Conservation (phyloP, 169 alveolate genomes). For the Cryptosporidium viatorum region DNA sequence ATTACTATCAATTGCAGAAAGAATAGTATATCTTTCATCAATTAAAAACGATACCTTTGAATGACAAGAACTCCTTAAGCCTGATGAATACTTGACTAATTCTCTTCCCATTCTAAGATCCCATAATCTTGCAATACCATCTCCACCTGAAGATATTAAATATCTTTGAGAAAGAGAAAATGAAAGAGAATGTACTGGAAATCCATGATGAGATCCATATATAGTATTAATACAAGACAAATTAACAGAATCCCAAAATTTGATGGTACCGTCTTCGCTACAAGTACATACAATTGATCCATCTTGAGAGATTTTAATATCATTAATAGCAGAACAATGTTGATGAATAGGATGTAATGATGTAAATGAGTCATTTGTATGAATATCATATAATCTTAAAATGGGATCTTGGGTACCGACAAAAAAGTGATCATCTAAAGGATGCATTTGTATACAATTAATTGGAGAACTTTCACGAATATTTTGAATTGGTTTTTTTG, state of each 20-base stretch:
- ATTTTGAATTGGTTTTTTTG: conserved; percentile 38
- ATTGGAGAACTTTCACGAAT: conserved; percentile 64
- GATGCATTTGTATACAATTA: conserved; percentile 57
- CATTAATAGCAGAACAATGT: conserved; percentile 19
- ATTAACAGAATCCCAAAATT: conserved; percentile 71
- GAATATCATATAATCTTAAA: conserved; percentile 48
- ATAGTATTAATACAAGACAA: conserved; percentile 43
- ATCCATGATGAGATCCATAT: conserved; percentile 46
- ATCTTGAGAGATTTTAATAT: conserved; percentile 30
- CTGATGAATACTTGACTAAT: conserved; percentile 38
- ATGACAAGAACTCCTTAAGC: conserved; percentile 46
- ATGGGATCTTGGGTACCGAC: conserved; percentile 64
- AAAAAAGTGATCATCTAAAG: conserved; percentile 51
- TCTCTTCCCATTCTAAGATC: conserved; percentile 67
- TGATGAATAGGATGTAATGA: conserved; percentile 65
- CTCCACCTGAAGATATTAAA: conserved; percentile 65
- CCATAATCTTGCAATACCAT: conserved; percentile 66
- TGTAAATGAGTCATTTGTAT: conserved; percentile 48
- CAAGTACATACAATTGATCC: conserved; percentile 55
- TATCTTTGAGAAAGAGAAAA: conserved; percentile 55
- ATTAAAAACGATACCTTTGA: conserved; percentile 52
- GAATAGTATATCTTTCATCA: conserved; percentile 55
- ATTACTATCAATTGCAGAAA: conserved; percentile 29
- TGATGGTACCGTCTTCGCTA: conserved; percentile 68
- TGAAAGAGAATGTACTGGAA: conserved; percentile 52